Base-by-base conservation (phyloP, 768 basidiomycete genomes). In the Rossbeevera mucosa region DNA sequence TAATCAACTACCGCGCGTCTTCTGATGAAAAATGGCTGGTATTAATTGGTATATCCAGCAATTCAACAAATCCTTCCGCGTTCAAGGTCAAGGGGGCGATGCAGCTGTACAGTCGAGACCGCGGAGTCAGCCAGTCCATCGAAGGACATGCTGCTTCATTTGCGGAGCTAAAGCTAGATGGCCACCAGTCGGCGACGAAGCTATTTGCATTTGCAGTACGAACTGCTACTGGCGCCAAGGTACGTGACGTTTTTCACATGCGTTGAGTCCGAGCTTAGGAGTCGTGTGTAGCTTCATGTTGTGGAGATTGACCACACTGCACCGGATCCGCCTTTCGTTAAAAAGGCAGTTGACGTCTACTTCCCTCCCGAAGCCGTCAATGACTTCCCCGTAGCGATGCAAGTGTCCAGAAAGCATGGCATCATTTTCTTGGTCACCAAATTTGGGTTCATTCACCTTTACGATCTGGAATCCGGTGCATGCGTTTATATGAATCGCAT, bases 401-500 rank as follows among this genome's bases (percentile, higher is more conserved):
- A 99, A 68, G 92, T 98, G 30, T 98, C 96, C 36, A 85, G 88
- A 71, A 91, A 91, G 69, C 94, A 96, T 71, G 95, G 96, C 30
- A 92, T 99, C 71, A 76, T 96, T 64, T 99, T 94, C 74, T 80
- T 99, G 52, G 91, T 97, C 66, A 98, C 96, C 51, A 99, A 99
- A 71, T 98, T 92, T 68, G 96, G 96, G 38, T 99, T 99, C 75
- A 98, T 99, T 65, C 96, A 98, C 71, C 80, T 99, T 13, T 99
- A 99, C 71, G 96, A 99, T 72, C 83, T 98, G 58, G 96, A 99
- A 71, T 82, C 93, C 8, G 96, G 94, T 52, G 86, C 91, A 41
- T 98, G 96, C 74, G 84, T 99, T 54, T 99, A 98, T 77, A 99
- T 99, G 96, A 99, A 99, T 80, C 89, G 96, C 59, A 99, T 99